Base-by-base conservation (phyloP, 2,329 filamentous ascomycete species). In the Scytalidium lignicola region DNA sequence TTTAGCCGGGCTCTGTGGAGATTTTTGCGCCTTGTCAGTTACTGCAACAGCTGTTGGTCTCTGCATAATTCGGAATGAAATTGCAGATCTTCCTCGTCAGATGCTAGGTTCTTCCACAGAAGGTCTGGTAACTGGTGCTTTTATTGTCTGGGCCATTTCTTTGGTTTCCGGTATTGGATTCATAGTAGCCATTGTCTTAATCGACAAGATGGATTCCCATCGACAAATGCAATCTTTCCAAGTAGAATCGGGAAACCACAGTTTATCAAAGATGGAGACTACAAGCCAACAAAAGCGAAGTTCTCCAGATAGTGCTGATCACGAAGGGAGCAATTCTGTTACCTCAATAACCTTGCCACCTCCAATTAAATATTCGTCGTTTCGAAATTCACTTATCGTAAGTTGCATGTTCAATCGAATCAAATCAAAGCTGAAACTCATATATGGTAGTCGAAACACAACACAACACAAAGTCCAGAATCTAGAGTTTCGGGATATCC, bases 361-460 rank as follows among this genome's bases (percentile, higher is more conserved):
- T 3, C 72, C 74, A 0, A 67, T 69, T 4, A 75, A 76, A 1
- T 65, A 74, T 56, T 70, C 64, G 53, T 78, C 75, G 1, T 63
- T 78, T 44, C 70, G 74, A 15, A 72, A 71, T 3, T 78, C 75
- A 1, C 53, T n/a, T 79, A 20, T 74, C 73, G 2, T 65, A 73
- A 39, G 67, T 67, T 18, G 67, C 80, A 12, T 75, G 78, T 4
- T 80, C 82, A 6, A 74, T 78, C 23, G 10, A 10, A 26, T 6
- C 41, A 74, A 74, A 1, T 84, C 80, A 39, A 78, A 70, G 61
- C 80, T 77, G 2, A 73, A 73, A 43, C 67, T 85, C 28, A 65
- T 85, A 2, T 67, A 72, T 13, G 56, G 61, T 5, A 68, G 64
- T 49, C 69, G 72, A 46, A 70, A 67, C 47, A 60, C 61, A 8